These are phyloP conservation scores for Protostelium mycophagum DNA, from an alignment of 78 protist species.

Conservation along the genomic window DNA sequence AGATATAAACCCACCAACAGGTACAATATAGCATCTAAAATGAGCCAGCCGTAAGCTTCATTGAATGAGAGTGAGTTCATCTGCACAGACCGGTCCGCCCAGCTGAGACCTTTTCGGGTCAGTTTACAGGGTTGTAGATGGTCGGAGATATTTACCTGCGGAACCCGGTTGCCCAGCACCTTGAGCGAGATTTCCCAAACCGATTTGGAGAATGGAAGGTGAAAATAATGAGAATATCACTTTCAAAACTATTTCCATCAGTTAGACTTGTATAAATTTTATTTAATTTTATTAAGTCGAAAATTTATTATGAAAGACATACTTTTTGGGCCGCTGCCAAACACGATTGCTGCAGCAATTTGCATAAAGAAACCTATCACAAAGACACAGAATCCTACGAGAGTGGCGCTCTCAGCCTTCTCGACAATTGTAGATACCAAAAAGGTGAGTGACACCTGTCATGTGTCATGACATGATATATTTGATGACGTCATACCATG, in stretches of 20 bases:
- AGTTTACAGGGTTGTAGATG: not conserved
- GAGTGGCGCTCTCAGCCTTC: constrained; percentile 19
- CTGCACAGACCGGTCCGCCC: not conserved
- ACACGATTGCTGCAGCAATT: not conserved
- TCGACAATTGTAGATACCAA: constrained; percentile 12
- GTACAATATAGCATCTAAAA: constrained; percentile 27
- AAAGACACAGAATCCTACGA: constrained; percentile 31
- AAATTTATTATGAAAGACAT: too few relatives aligned
- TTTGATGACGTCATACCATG: constrained; percentile 9
- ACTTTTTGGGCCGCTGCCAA: not conserved
- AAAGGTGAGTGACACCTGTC: constrained; percentile 5
- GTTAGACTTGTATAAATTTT: too few relatives aligned
- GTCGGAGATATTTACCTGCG: too few relatives aligned
- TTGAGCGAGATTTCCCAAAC: constrained; percentile 20
- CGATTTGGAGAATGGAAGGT: constrained; percentile 17
- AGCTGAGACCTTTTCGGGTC: constrained; percentile 13
- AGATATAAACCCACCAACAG: constrained; percentile 37
- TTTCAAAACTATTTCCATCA: not conserved
- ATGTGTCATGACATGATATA: not conserved
- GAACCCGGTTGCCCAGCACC: constrained; percentile 17
- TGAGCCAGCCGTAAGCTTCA: constrained; percentile 23
- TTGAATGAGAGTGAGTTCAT: constrained; percentile 4
- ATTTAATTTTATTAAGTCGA: too few relatives aligned
- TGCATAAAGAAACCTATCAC: constrained; percentile 9
- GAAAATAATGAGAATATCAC: constrained; percentile 21